phyloP scores from a whole-genome alignment of 2,329 filamentous ascomycete species.

The Fusarium anguioides region DNA sequence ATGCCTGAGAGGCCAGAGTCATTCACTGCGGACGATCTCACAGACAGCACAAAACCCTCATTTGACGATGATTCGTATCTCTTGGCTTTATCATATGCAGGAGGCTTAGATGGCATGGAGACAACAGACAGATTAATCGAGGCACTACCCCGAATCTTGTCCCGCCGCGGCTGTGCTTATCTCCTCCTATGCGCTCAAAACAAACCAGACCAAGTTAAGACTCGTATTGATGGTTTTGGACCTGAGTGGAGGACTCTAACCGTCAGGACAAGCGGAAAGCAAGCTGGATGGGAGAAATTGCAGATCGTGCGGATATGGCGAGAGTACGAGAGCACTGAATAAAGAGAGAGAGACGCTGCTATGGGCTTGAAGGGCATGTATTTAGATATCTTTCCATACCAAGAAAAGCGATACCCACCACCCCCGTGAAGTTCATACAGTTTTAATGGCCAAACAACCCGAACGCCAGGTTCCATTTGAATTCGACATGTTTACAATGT shows the following conservation, averaged over 20 bases:
- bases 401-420: conserved; percentile 45
- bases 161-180: conserved; percentile 81
- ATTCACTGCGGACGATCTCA: conserved; percentile 41
- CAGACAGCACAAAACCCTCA: conserved; percentile 50
- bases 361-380: conserved; percentile 41
- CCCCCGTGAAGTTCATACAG: conserved; percentile 43
- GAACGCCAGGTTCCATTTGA: conserved; percentile 51
- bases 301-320: conserved; percentile 89
- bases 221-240: conserved; percentile 65
- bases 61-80: conserved; percentile 88
- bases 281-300: conserved; percentile 94
- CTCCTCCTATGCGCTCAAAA: conserved; percentile 92
- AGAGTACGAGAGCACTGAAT: conserved; percentile 43
- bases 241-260: conserved; percentile 77
- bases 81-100: conserved; percentile 87
- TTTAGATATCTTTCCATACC: conserved; percentile 49
- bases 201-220: conserved; percentile 78
- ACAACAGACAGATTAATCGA: conserved; percentile 83
- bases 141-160: conserved; percentile 73
- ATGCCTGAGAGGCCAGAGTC: conserved; percentile 67
- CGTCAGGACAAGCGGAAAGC: conserved; percentile 84
- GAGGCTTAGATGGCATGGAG: conserved; percentile 92
- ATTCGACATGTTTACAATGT: conserved; percentile 42
- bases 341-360: conserved; percentile 7
- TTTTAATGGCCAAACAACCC: conserved; percentile 50